Evolutionary conservation across 208 protist species (phyloP), one percentile per base, ranked within the genome.

Genomic region (Baffinella frigidus): DNA sequence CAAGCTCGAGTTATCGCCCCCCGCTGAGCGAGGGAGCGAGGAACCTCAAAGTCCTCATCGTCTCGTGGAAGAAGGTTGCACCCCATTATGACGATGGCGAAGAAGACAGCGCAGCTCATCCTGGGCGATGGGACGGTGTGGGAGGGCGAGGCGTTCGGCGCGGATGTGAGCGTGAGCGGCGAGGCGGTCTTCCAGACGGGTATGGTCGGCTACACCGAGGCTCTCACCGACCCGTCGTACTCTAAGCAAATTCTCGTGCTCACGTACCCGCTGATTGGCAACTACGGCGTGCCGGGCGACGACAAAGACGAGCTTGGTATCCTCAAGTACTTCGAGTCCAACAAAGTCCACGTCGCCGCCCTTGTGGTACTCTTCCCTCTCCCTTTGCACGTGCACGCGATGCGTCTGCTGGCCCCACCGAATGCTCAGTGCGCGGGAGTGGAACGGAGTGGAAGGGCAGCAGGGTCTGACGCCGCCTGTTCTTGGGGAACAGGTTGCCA

Each of bases 191-290:
- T 98, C 89, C 94, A 96, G 9, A 98, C 97, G 17, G 97, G 97
- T 33, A 98, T 98, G 97, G 97, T 98, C 10, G 97, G 97, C 44
- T 98, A 98, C 93, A 96, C 97, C 9, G 96, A 97, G 80, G 94
- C 95, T 24, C 94, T 99, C 11, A 99, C 98, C 0, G 98, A 99
- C 95, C 98, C 98, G 0, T 99, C 98, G 9, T 99, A 99, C 95
- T 94, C 96, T 11, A 38, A 97, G 36, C 98, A 99, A 94, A 99
- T 99, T 84, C 95, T 99, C 30, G 97, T 99, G 11, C 95, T 99
- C 17, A 99, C 98, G 20, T 98, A 97, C 67, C 98, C 98, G 27
- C 96, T 99, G 93, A 96, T 99, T 56, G 98, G 98, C 81, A 99
- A 99, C 96, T 93, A 93, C 48, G 92, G 92, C 48, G 92, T 94